These are phyloP conservation scores for Calonectria crousiana DNA, from an alignment of 2,329 filamentous ascomycete genomes.

Conservation along the genomic window DNA sequence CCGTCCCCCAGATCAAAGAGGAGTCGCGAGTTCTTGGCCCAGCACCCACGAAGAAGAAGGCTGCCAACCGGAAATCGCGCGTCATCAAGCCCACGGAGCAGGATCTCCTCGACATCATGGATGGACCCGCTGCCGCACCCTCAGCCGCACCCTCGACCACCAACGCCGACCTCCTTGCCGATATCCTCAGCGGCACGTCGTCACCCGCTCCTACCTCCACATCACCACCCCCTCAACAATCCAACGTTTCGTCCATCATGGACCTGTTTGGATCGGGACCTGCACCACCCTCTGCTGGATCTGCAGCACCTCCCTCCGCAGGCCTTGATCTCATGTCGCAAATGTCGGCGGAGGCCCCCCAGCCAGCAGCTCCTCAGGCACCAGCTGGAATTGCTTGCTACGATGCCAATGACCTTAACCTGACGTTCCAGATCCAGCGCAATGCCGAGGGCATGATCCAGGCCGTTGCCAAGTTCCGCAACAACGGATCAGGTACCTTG, in stretches of 20 bases:
- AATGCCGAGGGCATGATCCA: slow-evolving; percentile 84
- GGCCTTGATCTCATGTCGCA: slow-evolving; percentile 63
- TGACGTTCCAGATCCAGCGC: slow-evolving; percentile 87
- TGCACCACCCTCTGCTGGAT: slow-evolving; percentile 49
- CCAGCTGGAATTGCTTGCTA: slow-evolving; percentile 79
- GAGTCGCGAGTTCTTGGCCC: slow-evolving; percentile 92
- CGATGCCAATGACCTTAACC: slow-evolving; percentile 84
- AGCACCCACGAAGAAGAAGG: slow-evolving; percentile 76
- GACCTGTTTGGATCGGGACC: slow-evolving; percentile 78
- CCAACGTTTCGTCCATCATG: slow-evolving; percentile 82
- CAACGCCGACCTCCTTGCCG: slow-evolving; percentile 88
- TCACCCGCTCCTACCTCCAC: slow-evolving; percentile 53
- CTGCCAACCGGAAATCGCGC: slow-evolving; percentile 81
- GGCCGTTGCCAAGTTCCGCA: slow-evolving; percentile 86
- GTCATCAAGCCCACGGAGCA: slow-evolving; percentile 88
- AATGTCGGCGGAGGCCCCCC: slow-evolving; percentile 62
- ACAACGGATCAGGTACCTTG: slow-evolving; percentile 74
- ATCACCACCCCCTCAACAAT: slow-evolving; percentile 64
- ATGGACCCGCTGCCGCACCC: slow-evolving; percentile 69
- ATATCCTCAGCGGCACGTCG: slow-evolving; percentile 86
- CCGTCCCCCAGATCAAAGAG: slow-evolving; percentile 95
- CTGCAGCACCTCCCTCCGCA: slow-evolving; percentile 54
- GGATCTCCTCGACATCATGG: slow-evolving; percentile 95
- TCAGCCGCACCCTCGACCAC: slow-evolving; percentile 68
- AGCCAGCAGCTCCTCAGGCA: slow-evolving; percentile 52